A percentile compares a stretch with the other conserved stretches of the same genome.
Conservation (phyloP, 2,329 filamentous ascomycete genomes). For the Scedosporium apiospermum region DNA sequence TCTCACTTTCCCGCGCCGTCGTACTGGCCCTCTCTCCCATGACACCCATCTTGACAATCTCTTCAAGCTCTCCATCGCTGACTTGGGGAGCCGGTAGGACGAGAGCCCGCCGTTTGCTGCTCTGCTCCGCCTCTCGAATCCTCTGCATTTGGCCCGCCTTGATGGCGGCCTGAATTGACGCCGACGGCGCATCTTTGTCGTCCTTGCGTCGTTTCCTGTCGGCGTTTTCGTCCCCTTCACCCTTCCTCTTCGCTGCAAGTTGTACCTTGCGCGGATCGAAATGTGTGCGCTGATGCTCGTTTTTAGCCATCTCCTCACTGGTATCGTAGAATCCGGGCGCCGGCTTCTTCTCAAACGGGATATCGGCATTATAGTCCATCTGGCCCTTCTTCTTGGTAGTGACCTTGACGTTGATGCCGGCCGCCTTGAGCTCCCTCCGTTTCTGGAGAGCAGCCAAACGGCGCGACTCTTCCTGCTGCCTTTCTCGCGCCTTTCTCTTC, state of each 20-base stretch:
- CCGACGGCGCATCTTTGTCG: conserved; percentile 71
- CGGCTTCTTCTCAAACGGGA: conserved; percentile 91
- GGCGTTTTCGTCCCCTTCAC: conserved; percentile 69
- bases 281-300: conserved; percentile 73
- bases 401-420: conserved; percentile 97
- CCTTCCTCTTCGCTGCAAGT: conserved; percentile 84
- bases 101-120: conserved; percentile 81
- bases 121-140: conserved; percentile 91
- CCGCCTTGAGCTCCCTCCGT: conserved; percentile 89
- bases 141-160: conserved; percentile 93
- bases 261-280: conserved; percentile 94
- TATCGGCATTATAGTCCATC: conserved; percentile 99
- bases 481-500: conserved; percentile 91
- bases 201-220: conserved; percentile 83
- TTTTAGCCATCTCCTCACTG: conserved; percentile 65
- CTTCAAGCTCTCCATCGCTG: conserved; percentile 83
- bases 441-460: conserved; percentile 88
- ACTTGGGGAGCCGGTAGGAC: conserved; percentile 84
- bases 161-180: conserved; percentile 74
- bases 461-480: conserved; percentile 89
- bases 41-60: conserved; percentile 98
- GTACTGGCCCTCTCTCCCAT: conserved; percentile 76
- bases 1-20: conserved; percentile 68
- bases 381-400: conserved; percentile 84
- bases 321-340: conserved; percentile 91